A percentile compares a stretch with the other conserved stretches of the same genome.
Conservation (phyloP, 2,329 filamentous ascomycete genomes). For the Rugonectria rugulosa region DNA sequence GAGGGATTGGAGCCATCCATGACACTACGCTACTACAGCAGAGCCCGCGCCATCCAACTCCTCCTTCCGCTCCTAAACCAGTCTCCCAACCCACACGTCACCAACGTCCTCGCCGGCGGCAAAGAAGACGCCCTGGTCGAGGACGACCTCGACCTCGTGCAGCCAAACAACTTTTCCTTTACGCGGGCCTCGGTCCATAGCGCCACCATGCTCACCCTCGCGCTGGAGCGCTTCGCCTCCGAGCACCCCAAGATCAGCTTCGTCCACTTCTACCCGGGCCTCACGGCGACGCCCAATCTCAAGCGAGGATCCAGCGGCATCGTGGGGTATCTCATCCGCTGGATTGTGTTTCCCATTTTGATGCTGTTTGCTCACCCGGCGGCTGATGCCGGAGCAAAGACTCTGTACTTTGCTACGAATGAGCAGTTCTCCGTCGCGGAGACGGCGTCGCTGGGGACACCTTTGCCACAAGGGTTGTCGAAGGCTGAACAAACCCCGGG, state of each 20-base stretch:
- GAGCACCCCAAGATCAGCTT: constrained; percentile 50
- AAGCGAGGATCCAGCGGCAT: constrained; percentile 33
- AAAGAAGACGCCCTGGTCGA: constrained; percentile 55
- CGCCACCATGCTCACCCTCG: constrained; percentile 57
- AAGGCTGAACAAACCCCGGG: neutral
- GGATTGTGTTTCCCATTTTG: constrained; percentile 24
- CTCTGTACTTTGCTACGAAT: constrained; percentile 35
- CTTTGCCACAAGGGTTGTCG: neutral
- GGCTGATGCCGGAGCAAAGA: constrained; percentile 31
- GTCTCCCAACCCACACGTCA: constrained; percentile 51
- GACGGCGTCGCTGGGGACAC: neutral
- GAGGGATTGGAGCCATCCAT: constrained; percentile 64
- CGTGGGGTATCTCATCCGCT: constrained; percentile 16
- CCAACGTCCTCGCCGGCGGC: constrained; percentile 58
- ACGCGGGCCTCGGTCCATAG: constrained; percentile 46
- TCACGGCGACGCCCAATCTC: constrained; percentile 33
- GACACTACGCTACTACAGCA: constrained; percentile 64
- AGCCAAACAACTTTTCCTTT: constrained; percentile 44
- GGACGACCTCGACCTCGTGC: constrained; percentile 54
- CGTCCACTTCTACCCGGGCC: constrained; percentile 45
- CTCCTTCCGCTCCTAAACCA: constrained; percentile 62
- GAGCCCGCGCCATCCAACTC: constrained; percentile 62
- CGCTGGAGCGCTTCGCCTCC: constrained; percentile 55
- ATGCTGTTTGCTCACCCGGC: constrained; percentile 21
- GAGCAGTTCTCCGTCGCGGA: constrained; percentile 26